A percentile compares a stretch with the other conserved stretches of the same genome.
Conservation (phyloP, 306 rosid genomes). For the Pueraria montana region DNA sequence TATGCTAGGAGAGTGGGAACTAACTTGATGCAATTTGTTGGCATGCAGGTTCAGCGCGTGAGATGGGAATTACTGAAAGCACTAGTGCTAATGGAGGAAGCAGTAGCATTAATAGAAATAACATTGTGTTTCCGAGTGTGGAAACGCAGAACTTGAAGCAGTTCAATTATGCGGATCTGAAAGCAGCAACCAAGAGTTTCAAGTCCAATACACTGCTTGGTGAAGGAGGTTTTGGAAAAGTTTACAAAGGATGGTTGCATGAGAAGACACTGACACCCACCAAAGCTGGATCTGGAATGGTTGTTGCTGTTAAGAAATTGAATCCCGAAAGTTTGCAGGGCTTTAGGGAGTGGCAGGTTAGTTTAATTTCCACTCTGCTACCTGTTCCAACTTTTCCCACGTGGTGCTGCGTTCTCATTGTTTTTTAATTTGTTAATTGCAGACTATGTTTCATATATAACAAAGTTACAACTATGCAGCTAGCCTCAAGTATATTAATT, state of each 20-base stretch:
- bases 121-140: background rate
- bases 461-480: no score
- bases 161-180: conserved; percentile 72
- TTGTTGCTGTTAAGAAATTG: conserved; percentile 82
- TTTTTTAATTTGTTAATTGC: background rate
- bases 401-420: background rate
- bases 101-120: background rate
- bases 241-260: conserved; percentile 89
- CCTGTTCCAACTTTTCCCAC: background rate
- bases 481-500: background rate
- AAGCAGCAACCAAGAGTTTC: conserved; percentile 70
- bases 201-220: conserved; percentile 71
- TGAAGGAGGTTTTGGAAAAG: conserved; percentile 92
- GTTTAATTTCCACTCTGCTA: background rate
- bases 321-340: conserved; percentile 83
- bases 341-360: conserved; percentile 87
- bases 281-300: conserved; percentile 65
- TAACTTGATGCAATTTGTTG: background rate
- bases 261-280: conserved; percentile 69
- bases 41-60: background rate
- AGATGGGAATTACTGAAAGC: background rate
- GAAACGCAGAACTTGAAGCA: conserved; percentile 47
- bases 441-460: background rate
- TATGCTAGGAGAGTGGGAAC: no score
- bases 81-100: background rate